Evolutionary conservation across 2,329 filamentous ascomycete species (phyloP).

Genomic region (Metarhizium humberi): DNA sequence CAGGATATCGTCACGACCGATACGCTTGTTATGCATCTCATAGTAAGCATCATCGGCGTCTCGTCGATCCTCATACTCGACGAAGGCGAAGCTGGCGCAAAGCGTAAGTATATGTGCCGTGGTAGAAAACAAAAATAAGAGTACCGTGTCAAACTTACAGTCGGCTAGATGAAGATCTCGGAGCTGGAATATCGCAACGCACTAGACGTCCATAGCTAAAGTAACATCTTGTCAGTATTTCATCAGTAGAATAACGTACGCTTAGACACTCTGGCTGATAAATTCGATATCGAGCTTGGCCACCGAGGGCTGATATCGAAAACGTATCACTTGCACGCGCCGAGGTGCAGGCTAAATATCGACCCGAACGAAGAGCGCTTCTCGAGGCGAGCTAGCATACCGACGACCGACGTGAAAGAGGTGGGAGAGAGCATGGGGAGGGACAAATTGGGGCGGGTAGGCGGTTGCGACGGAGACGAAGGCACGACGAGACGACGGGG

Average conservation of each 20-base stretch:
- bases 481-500: slow-evolving; percentile 15
- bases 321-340: slow-evolving; percentile 9
- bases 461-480: slow-evolving; percentile 7
- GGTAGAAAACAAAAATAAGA: neutral
- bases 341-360: slow-evolving; percentile 13
- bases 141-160: slow-evolving; percentile 57
- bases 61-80: slow-evolving; percentile 96
- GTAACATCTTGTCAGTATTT: slow-evolving; percentile 21
- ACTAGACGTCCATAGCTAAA: slow-evolving; percentile 91
- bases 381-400: slow-evolving; percentile 18
- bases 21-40: slow-evolving; percentile 99
- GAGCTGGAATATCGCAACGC: slow-evolving; percentile 95
- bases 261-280: neutral
- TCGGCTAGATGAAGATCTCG: slow-evolving; percentile 84
- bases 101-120: slow-evolving; percentile 1
- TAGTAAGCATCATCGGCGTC: slow-evolving; percentile 99
- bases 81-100: slow-evolving; percentile 73
- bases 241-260: slow-evolving; percentile 5
- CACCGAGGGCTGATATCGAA: slow-evolving; percentile 6
- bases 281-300: neutral
- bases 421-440: slow-evolving; percentile 10
- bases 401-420: slow-evolving; percentile 15
- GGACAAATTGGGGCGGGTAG: slow-evolving; percentile 3
- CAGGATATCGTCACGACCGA: slow-evolving; percentile 86
- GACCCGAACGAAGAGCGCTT: slow-evolving; percentile 16